Conservation (phyloP, 345 rosid species). For the Aethionema arabicum region DNA sequence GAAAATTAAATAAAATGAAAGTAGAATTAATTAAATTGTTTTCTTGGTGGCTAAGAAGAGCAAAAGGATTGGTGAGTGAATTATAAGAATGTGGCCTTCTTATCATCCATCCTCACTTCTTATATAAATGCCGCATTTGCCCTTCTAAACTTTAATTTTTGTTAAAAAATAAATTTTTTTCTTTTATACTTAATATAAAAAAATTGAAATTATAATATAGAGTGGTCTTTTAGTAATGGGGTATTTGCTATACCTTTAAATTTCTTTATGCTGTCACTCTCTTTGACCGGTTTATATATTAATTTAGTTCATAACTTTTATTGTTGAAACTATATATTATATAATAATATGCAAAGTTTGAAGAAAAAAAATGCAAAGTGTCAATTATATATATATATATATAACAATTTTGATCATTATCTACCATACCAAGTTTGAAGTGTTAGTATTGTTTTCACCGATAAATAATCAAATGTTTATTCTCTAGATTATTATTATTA, state of each 20-base stretch:
- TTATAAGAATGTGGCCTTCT: constrained; percentile 16
- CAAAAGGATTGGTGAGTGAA: constrained; percentile 33
- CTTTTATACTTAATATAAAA: no score
- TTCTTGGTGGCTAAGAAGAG: constrained; percentile 40
- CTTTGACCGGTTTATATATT: constrained; percentile 31
- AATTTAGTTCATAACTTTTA: constrained; percentile 17
- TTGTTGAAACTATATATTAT: background rate
- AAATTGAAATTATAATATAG: background rate
- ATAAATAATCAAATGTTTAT: background rate
- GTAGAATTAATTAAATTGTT: constrained; percentile 21
- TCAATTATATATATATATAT: no score
- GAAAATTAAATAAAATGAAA: constrained; percentile 22
- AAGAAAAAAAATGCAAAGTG: no score
- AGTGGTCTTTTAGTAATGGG: constrained; percentile 25
- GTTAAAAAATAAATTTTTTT: no score
- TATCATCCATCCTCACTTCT: constrained; percentile 19
- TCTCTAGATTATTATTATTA: background rate
- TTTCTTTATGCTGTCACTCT: constrained; percentile 30
- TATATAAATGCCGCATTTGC: background rate
- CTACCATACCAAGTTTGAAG: no score
- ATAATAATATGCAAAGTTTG: constrained; percentile 12
- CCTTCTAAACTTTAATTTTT: constrained; percentile 24
- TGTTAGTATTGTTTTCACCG: no score
- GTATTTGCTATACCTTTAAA: constrained; percentile 19
- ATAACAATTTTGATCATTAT: no score